These are phyloP conservation scores for Calvatia gigantea DNA, from an alignment of 768 basidiomycete genomes.

Conservation along the genomic window DNA sequence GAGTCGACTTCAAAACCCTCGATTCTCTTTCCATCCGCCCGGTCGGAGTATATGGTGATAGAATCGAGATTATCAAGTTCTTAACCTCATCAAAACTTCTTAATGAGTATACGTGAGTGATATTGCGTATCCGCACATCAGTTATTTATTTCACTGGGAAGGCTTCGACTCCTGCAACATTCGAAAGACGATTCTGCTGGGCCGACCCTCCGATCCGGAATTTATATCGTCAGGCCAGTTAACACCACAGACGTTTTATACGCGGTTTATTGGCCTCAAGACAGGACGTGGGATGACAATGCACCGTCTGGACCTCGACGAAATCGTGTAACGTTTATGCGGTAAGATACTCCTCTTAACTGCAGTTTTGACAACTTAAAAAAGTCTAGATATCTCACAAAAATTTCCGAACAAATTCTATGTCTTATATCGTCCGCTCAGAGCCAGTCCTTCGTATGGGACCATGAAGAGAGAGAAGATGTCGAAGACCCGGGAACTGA, in stretches of 20 bases:
- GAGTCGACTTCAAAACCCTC: constrained; percentile 51
- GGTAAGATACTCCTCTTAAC: constrained; percentile 31
- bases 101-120: constrained; percentile 36
- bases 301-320: constrained; percentile 39
- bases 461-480: constrained; percentile 23
- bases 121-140: background rate
- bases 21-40: constrained; percentile 45
- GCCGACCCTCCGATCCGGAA: constrained; percentile 39
- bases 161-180: constrained; percentile 8
- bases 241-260: constrained; percentile 28
- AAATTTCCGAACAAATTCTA: constrained; percentile 53
- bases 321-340: constrained; percentile 61
- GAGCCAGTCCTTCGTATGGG: constrained; percentile 41
- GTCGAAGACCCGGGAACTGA: constrained; percentile 22
- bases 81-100: constrained; percentile 33
- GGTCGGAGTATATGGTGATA: constrained; percentile 57
- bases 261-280: constrained; percentile 61
- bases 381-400: constrained; percentile 50
- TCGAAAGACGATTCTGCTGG: constrained; percentile 3
- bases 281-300: constrained; percentile 53
- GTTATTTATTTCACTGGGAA: constrained; percentile 1
- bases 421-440: constrained; percentile 51
- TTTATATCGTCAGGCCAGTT: constrained; percentile 37
- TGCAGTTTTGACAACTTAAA: constrained; percentile 24
- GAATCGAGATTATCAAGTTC: constrained; percentile 44